Base-by-base conservation (phyloP, 2,329 filamentous ascomycete species). In the Shiraia bambusicola region DNA sequence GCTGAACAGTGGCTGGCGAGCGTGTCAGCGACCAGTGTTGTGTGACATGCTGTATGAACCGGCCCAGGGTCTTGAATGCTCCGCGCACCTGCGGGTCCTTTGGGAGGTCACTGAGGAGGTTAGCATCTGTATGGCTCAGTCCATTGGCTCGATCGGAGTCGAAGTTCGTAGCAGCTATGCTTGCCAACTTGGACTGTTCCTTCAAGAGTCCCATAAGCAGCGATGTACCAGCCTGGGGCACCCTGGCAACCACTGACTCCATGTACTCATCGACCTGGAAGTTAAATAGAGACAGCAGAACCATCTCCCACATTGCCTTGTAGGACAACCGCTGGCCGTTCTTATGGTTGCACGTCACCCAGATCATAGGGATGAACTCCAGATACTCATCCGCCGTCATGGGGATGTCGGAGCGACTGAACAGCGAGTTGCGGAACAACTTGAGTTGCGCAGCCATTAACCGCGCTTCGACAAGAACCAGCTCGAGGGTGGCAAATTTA, bases 181-280 rank as follows among this genome's bases (percentile, higher is more conserved):
- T 11, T 11, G 13, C 15, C 29, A 11, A 14, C 9, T 16, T 10
- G 29, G n/a, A 31, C 10, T 14, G 12, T 6, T 5, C 7, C 5
- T 31, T 10, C 6, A 31, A 14, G 9, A 13, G 9, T 10, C 5
- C 12, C 10, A 24, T 9, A 9, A 24, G 2, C 14, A 17, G 13
- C 10, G 33, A 11, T 13, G 14, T 22, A 14, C 36, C 12, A 13
- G 22, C 15, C 26, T 28, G n/a, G 4, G 37, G 26, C 7, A 34
- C 3, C 25, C 17, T 30, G 13, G 28, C 52, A 15, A 61, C 48
- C 5, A 52, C 40, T 16, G 56, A 32, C 26, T 58, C 53, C 37
- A 66, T 51, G 31, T 52, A 65, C 31, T 60, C 56, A 29, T 66
- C 62, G 10, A 52, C 47, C 28, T 63, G 59, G 17, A 52, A 61